These are phyloP conservation scores for Suillus occidentalis DNA, from an alignment of 768 basidiomycete species.

Conservation along the genomic window DNA sequence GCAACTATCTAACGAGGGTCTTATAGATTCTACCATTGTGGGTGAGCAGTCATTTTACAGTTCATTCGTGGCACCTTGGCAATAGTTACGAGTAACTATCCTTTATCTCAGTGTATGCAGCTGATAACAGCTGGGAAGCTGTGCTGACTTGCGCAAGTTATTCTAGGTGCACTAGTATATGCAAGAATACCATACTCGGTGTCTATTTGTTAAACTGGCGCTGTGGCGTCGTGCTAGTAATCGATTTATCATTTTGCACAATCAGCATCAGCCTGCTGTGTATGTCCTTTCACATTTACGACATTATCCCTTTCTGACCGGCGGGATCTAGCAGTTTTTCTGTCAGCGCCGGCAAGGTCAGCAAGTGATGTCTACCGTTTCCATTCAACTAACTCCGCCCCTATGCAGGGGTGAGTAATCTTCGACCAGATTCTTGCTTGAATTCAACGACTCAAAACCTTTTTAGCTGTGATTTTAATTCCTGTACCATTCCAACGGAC, in stretches of 20 bases:
- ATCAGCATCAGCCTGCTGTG: not conserved
- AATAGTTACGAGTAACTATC: not conserved
- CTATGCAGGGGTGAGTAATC: not conserved
- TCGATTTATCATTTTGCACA: too few species aligned
- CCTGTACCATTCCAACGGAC: not conserved
- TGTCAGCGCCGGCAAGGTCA: not conserved
- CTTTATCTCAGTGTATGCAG: not conserved
- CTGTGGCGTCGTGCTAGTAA: not conserved
- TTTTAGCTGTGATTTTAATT: not conserved
- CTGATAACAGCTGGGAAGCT: not conserved
- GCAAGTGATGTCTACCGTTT: not conserved
- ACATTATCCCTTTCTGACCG: not conserved
- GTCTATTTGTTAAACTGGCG: not conserved
- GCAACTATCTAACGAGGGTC: not conserved
- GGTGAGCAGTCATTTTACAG: not conserved
- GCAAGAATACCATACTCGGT: not conserved
- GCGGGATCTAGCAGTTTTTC: not conserved
- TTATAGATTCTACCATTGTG: not conserved
- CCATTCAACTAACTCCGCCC: not conserved
- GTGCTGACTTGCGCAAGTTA: not conserved
- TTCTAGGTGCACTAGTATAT: not conserved
- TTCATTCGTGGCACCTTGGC: not conserved
- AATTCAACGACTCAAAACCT: not conserved
- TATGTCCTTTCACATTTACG: not conserved
- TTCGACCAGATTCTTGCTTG: not conserved